phyloP scores from a whole-genome alignment of 2,329 filamentous ascomycete genomes.

The Colletotrichum agaves region DNA sequence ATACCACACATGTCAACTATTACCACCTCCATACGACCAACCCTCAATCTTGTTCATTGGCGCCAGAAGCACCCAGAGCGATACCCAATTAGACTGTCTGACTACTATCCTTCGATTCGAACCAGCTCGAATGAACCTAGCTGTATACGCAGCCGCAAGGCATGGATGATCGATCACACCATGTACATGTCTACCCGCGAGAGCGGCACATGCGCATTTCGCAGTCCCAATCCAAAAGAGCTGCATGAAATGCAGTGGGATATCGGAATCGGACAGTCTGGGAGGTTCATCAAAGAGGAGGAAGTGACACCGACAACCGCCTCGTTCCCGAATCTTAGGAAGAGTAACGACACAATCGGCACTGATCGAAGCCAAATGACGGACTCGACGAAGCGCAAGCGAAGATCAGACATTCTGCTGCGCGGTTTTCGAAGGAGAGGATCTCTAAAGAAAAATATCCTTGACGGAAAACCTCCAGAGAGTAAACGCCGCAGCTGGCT shows the following conservation, averaged over 20 bases:
- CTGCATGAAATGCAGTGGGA: conserved; percentile 56
- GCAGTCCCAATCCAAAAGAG: conserved; percentile 50
- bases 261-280: conserved; percentile 41
- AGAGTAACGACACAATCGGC: conserved; percentile 28
- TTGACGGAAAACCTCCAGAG: neutral
- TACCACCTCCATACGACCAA: conserved; percentile 54
- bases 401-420: neutral
- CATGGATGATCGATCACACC: conserved; percentile 56
- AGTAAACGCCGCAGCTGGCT: conserved; percentile 25
- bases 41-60: conserved; percentile 50
- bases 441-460: neutral
- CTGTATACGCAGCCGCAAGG: conserved; percentile 52
- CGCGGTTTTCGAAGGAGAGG: conserved; percentile 1
- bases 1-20: conserved; percentile 60
- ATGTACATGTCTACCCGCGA: conserved; percentile 53
- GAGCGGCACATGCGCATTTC: conserved; percentile 50
- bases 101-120: conserved; percentile 45
- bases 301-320: conserved; percentile 41
- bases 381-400: neutral
- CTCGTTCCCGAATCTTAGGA: conserved; percentile 35
- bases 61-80: conserved; percentile 49
- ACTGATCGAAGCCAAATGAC: neutral
- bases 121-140: conserved; percentile 44
- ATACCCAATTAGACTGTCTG: conserved; percentile 54
- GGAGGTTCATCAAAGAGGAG: conserved; percentile 50